Base-by-base conservation (phyloP, 208 protist species). In the Phytomonas sp. region DNA sequence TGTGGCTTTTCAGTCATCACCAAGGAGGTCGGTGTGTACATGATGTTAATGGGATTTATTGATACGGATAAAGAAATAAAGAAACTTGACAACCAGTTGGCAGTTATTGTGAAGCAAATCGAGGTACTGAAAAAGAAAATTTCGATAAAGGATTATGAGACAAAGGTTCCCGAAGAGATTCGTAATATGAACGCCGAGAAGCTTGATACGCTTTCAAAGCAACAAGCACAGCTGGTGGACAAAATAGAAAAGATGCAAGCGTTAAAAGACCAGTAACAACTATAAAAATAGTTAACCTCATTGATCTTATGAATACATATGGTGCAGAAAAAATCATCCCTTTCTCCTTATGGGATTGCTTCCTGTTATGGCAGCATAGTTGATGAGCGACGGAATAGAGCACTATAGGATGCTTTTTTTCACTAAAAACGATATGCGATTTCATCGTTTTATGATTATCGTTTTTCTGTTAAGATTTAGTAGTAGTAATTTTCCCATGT, bases 41-140 rank as follows among this genome's bases (percentile, higher is more conserved):
- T 98, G 84, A 89, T 96, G 85, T 79, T 98, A 15, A 75, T 84
- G 29, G 93, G 92, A 60, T 88, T 92, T 71, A 97, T 98, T 78
- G 94, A 98, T 70, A 82, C 92, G 2, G 79, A 78, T 60, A 94
- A 93, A 86, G 93, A 97, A 75, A 77, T 96, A 31, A 72, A 72
- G 67, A 95, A 94, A 81, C 76, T 95, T 46, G 81, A 92, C 69
- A 96, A 95, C 80, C 83, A 96, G 72, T 67, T 87, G n/a, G 81
- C 71, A 1, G 81, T 73, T 33, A 75, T 96, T 6, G 53, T 79
- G 46, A 97, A 97, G 80, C 80, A 88, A 71, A 84, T 96, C 53
- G 88, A 95, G 60, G 84, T 81, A 34, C 69, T 91, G 31, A 72
- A 87, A 66, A 95, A 94, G 75, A 96, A 95, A 76, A 96, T 97